phyloP scores from a whole-genome alignment of 83 land plant genomes.

The Diphasiastrum complanatum region DNA sequence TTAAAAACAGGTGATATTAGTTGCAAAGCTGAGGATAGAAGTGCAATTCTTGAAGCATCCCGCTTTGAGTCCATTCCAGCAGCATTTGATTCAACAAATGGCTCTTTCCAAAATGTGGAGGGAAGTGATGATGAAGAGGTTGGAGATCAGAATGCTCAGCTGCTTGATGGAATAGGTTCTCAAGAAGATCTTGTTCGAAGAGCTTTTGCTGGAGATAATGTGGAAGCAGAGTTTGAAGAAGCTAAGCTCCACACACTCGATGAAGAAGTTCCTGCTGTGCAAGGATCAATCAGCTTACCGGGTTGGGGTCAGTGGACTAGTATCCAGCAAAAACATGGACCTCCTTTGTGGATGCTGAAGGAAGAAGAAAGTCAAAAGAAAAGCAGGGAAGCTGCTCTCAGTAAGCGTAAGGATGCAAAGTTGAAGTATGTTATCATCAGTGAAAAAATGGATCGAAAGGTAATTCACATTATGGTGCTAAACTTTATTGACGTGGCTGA shows the following conservation, averaged over 20 bases:
- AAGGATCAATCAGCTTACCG: slow-evolving; percentile 52
- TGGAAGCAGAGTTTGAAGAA: slow-evolving; percentile 80
- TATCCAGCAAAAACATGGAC: slow-evolving; percentile 61
- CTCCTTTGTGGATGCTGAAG: slow-evolving; percentile 61
- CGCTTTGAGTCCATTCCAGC: too few relatives aligned
- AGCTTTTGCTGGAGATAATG: slow-evolving; percentile 98
- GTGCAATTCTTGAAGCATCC: too few relatives aligned
- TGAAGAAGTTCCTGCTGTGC: slow-evolving; percentile 71
- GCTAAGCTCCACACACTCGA: slow-evolving; percentile 49
- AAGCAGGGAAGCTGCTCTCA: slow-evolving; percentile 58
- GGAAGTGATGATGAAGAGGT: slow-evolving; percentile 34
- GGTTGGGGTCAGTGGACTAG: slow-evolving; percentile 99
- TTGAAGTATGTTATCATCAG: slow-evolving; percentile 77
- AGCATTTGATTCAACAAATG: too few relatives aligned
- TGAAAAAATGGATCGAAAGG: slow-evolving; percentile 78
- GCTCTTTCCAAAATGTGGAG: slow-evolving; percentile 36
- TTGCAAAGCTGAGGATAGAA: too few relatives aligned
- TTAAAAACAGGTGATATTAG: too few relatives aligned
- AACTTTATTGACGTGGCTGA: too few relatives aligned
- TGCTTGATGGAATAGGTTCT: slow-evolving; percentile 49
- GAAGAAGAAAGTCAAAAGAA: slow-evolving; percentile 55
- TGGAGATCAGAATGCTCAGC: slow-evolving; percentile 28
- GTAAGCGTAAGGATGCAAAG: slow-evolving; percentile 70
- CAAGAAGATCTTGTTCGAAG: slow-evolving; percentile 62
- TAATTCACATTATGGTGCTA: too few relatives aligned